Percentiles rank a stretch among this genome's conserved stretches.
These are phyloP conservation scores for Xylaria sp. DNA, from an alignment of 2,329 filamentous ascomycete species.

Conservation along the genomic window DNA sequence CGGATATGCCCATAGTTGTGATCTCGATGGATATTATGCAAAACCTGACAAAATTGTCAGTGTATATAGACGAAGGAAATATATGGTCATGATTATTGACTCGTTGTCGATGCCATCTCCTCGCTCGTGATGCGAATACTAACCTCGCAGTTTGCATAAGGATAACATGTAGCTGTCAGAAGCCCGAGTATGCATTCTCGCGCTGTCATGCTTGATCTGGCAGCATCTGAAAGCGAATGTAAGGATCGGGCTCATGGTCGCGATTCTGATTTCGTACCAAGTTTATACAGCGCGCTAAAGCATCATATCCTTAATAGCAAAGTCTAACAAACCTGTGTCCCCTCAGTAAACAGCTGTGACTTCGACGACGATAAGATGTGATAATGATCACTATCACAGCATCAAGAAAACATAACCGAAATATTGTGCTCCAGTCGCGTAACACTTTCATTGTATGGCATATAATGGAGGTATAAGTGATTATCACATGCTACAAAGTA, in stretches of 20 bases:
- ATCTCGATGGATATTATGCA: background rate
- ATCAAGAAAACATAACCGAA: too few relatives aligned
- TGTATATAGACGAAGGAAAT: conserved; percentile 5
- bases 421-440: too few relatives aligned
- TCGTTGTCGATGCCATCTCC: background rate
- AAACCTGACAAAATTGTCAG: conserved; percentile 1
- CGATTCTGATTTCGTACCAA: background rate
- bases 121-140: too few relatives aligned
- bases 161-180: background rate
- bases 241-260: background rate
- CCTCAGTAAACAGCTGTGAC: too few relatives aligned
- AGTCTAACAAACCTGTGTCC: too few relatives aligned
- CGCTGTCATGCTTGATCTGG: background rate
- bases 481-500: too few relatives aligned
- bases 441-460: too few relatives aligned
- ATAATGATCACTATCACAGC: too few relatives aligned
- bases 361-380: too few relatives aligned
- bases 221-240: background rate
- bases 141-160: background rate
- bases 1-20: background rate
- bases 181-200: background rate
- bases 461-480: too few relatives aligned
- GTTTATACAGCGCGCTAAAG: background rate
- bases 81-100: conserved; percentile 6
- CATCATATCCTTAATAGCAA: too few relatives aligned